Percentiles rank a stretch among this genome's conserved stretches.
These are phyloP conservation scores for Blastobotrys capitulatus DNA, from an alignment of 1,139 yeast species.

Conservation along the genomic window DNA sequence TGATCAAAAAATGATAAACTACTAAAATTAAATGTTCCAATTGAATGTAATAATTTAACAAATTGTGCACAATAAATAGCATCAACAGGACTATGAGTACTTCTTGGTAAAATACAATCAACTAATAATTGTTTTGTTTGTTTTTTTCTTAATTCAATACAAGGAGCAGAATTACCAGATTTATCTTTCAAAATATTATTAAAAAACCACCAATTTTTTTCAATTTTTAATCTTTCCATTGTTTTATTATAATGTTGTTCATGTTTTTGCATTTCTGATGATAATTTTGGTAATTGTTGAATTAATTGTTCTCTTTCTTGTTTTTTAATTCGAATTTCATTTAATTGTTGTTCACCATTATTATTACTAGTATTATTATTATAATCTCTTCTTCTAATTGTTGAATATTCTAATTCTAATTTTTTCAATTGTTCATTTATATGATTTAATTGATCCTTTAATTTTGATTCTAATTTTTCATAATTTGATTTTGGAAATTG, in stretches of 20 bases:
- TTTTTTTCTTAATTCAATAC: constrained; percentile 25
- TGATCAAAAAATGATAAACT: constrained; percentile 42
- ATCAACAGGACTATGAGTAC: constrained; percentile 76
- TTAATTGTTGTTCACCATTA: too few species aligned
- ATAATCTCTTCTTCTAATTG: constrained; percentile 10
- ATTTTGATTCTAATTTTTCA: constrained; percentile 38
- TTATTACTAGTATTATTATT: constrained; percentile 6
- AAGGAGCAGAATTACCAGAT: constrained; percentile 20
- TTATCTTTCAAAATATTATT: constrained; percentile 5
- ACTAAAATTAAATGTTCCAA: constrained; percentile 43
- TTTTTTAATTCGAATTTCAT: constrained; percentile 13
- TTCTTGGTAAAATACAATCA: constrained; percentile 68
- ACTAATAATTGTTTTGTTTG: constrained; percentile 46
- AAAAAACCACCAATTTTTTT: constrained; percentile 34
- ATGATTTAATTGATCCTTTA: constrained; percentile 17
- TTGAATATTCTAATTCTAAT: constrained; percentile 10
- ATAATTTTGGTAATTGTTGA: constrained; percentile 24
- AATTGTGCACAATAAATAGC: constrained; percentile 70
- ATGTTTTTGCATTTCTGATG: constrained; percentile 31
- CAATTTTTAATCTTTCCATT: constrained; percentile 29
- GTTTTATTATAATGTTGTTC: constrained; percentile 33
- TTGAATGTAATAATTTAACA: constrained; percentile 44
- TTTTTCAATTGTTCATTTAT: constrained; percentile 13
- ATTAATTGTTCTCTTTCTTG: constrained; percentile 19
- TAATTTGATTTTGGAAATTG: constrained; percentile 51